Conservation (phyloP, 2,329 filamentous ascomycete species). For the Fusarium transvaalense region DNA sequence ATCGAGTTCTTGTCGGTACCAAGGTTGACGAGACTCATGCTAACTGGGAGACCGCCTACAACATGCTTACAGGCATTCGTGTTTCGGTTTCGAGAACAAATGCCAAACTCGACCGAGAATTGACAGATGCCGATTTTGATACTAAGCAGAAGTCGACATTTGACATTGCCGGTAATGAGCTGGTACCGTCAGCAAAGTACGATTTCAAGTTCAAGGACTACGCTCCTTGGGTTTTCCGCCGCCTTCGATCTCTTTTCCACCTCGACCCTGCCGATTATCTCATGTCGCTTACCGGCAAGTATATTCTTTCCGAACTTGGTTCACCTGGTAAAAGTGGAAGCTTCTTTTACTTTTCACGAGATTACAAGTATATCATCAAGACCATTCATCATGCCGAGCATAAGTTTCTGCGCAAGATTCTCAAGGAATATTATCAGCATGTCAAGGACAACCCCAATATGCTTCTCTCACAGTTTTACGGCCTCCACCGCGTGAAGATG, state of each 20-base stretch:
- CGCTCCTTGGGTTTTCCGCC: constrained; percentile 98
- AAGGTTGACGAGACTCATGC: constrained; percentile 98
- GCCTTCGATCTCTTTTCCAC: constrained; percentile 86
- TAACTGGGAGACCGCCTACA: constrained; percentile 98
- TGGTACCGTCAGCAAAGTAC: constrained; percentile 98
- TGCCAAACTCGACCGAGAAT: constrained; percentile 90
- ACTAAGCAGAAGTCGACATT: constrained; percentile 98
- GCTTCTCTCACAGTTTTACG: constrained; percentile 96
- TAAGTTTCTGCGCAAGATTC: constrained; percentile 84
- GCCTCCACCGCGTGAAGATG: constrained; percentile 96
- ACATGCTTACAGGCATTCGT: constrained; percentile 98
- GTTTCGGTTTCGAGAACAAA: constrained; percentile 97
- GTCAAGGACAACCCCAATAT: constrained; percentile 96
- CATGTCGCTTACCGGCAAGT: constrained; percentile 98
- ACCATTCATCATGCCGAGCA: constrained; percentile 97
- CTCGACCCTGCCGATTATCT: constrained; percentile 97
- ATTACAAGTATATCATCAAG: constrained; percentile 99
- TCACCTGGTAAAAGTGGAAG: constrained; percentile 98
- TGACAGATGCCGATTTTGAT: constrained; percentile 93
- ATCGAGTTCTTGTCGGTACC: constrained; percentile 93
- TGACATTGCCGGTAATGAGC: constrained; percentile 96
- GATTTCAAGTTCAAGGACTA: constrained; percentile 99
- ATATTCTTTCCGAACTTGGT: constrained; percentile 96
- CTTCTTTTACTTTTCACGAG: constrained; percentile 99
- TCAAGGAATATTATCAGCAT: constrained; percentile 94